Conservation (phyloP, 2,329 filamentous ascomycete species). For the Phyllosticta paracitricarpa region DNA sequence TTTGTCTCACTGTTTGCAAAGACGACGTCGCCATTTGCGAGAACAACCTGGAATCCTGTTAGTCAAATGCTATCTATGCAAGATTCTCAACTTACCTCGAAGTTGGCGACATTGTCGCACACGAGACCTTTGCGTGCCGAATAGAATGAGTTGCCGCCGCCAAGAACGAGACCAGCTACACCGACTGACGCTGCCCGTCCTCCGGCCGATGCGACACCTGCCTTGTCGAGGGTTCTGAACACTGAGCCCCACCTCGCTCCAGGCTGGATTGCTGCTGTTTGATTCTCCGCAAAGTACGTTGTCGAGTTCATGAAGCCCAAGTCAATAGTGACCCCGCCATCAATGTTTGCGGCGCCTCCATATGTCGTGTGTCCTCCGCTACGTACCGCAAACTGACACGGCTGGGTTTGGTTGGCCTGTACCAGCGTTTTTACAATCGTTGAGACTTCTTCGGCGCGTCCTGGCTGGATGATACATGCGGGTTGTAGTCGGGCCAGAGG, state of each 20-base stretch:
- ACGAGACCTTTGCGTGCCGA: background rate
- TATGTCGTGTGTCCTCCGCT: slow-evolving; percentile 17
- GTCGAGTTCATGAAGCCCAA: slow-evolving; percentile 18
- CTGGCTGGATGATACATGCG: background rate
- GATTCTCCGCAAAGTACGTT: slow-evolving; percentile 14
- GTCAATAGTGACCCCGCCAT: slow-evolving; percentile 21
- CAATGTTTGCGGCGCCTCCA: slow-evolving; percentile 19
- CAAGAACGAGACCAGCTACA: slow-evolving; percentile 17
- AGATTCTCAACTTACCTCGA: background rate
- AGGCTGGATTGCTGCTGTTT: slow-evolving; percentile 15
- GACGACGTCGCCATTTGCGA: slow-evolving; percentile 1
- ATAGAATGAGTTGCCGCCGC: slow-evolving; percentile 11
- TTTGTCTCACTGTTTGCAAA: slow-evolving; percentile 2
- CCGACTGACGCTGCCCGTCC: slow-evolving; percentile 18
- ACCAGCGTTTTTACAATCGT: background rate
- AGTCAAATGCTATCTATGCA: background rate
- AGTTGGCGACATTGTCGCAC: slow-evolving; percentile 1
- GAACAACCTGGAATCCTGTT: background rate
- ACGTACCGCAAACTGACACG: slow-evolving; percentile 4
- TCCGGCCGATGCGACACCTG: slow-evolving; percentile 16
- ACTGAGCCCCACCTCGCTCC: slow-evolving; percentile 20
- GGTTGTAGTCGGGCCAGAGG: background rate
- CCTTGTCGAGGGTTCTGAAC: slow-evolving; percentile 16
- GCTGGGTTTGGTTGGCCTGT: background rate
- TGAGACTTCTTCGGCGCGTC: background rate